Percentiles rank a stretch among this genome's conserved stretches.
Evolutionary conservation across 768 basidiomycete genomes (phyloP).

Genomic region (Naganishia vishniacii): DNA sequence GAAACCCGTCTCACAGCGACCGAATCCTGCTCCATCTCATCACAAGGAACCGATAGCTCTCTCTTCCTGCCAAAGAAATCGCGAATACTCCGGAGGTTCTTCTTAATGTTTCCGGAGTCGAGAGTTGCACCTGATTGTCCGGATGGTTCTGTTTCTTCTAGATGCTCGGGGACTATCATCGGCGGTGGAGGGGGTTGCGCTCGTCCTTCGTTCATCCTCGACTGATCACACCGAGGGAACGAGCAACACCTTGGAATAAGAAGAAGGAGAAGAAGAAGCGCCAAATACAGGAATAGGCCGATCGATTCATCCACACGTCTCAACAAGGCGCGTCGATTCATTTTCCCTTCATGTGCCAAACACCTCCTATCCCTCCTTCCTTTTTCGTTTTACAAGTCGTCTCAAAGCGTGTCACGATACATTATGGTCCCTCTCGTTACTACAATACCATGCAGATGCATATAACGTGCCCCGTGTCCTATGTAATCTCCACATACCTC

Average conservation of each 20-base stretch:
- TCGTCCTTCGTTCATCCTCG: background rate
- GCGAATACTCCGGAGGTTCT: background rate
- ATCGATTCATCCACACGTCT: background rate
- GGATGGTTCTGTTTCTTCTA: background rate
- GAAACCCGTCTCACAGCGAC: background rate
- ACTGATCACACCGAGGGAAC: background rate
- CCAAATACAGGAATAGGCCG: too few species aligned
- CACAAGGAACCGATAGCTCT: background rate
- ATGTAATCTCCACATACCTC: conserved; percentile 87
- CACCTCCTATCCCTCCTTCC: background rate
- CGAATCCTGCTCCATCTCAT: background rate
- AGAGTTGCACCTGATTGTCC: too few species aligned
- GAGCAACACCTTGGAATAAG: too few species aligned
- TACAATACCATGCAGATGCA: too few species aligned
- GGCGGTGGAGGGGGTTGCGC: background rate
- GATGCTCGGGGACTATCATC: background rate
- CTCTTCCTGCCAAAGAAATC: conserved; percentile 8
- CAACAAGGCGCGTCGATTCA: background rate
- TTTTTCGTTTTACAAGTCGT: too few species aligned
- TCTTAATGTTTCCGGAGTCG: background rate
- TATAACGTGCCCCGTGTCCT: too few species aligned
- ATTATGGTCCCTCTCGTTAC: too few species aligned
- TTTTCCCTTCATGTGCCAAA: background rate
- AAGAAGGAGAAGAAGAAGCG: too few species aligned
- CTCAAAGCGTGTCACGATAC: too few species aligned